Evolutionary conservation across 495 filamentous ascomycete genomes (phyloP).

Genomic region (Extremus antarcticus): DNA sequence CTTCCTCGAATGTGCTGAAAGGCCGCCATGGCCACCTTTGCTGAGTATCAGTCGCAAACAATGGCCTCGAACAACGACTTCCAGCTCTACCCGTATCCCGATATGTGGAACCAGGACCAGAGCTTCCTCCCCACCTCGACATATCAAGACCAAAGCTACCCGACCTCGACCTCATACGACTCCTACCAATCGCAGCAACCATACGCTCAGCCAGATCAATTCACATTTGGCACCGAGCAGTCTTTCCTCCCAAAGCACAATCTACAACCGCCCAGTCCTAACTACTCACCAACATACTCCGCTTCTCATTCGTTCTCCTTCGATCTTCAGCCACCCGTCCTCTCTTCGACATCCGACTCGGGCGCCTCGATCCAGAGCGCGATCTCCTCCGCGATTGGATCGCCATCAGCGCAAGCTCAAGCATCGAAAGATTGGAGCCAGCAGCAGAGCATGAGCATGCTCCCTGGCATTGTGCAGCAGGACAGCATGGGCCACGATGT

Average conservation of each 20-base stretch:
- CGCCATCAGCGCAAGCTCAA: constrained; percentile 54
- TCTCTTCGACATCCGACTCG: constrained; percentile 57
- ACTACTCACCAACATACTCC: constrained; percentile 26
- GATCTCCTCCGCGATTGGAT: constrained; percentile 71
- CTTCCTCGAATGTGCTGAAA: background rate
- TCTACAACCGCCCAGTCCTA: constrained; percentile 15
- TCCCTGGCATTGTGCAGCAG: constrained; percentile 55
- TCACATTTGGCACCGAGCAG: constrained; percentile 2
- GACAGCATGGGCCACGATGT: constrained; percentile 42
- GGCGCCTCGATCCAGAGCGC: constrained; percentile 58
- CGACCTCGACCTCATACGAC: constrained; percentile 13
- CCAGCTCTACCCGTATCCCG: constrained; percentile 16
- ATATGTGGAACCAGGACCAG: constrained; percentile 8
- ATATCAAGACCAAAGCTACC: constrained; percentile 8
- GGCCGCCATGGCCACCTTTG: constrained; percentile 15
- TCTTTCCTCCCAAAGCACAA: constrained; percentile 6
- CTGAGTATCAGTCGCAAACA: constrained; percentile 11
- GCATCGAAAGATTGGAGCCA: constrained; percentile 51
- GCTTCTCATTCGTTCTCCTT: constrained; percentile 27
- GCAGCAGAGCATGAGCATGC: constrained; percentile 52
- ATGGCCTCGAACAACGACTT: constrained; percentile 19
- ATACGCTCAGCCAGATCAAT: constrained; percentile 10
- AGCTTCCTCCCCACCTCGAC: constrained; percentile 11
- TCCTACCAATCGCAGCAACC: background rate
- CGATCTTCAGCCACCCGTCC: constrained; percentile 35